phyloP scores from a whole-genome alignment of 305 asterid species.

The Stenogyne calaminthoides region DNA sequence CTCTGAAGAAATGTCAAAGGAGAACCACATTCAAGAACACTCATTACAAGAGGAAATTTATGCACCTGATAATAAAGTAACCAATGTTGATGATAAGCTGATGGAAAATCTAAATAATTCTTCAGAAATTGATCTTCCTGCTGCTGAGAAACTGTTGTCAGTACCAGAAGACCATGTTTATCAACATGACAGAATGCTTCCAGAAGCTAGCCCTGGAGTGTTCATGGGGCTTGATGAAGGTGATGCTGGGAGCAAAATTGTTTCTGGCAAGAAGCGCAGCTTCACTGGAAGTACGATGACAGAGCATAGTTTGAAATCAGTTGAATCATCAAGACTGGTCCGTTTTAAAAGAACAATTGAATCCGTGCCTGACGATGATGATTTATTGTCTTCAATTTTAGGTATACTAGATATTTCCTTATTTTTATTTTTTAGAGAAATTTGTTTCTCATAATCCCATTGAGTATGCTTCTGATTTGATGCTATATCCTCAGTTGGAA shows the following conservation, averaged over 20 bases:
- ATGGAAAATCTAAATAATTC: slow-evolving; percentile 38
- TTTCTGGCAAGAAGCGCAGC: slow-evolving; percentile 83
- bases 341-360: slow-evolving; percentile 60
- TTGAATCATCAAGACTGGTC: slow-evolving; percentile 73
- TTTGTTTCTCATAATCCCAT: not conserved
- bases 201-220: slow-evolving; percentile 58
- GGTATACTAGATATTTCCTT: slow-evolving; percentile 45
- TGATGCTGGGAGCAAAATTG: slow-evolving; percentile 67
- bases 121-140: slow-evolving; percentile 52
- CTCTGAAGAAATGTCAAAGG: slow-evolving; percentile 41
- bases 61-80: slow-evolving; percentile 41
- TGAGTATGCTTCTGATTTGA: slow-evolving; percentile 25
- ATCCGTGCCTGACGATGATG: slow-evolving; percentile 86
- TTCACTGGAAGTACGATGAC: slow-evolving; percentile 86
- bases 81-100: slow-evolving; percentile 29
- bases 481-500: slow-evolving; percentile 46
- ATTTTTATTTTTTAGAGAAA: not conserved
- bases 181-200: slow-evolving; percentile 44
- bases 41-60: slow-evolving; percentile 33
- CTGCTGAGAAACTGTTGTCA: slow-evolving; percentile 74
- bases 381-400: slow-evolving; percentile 83
- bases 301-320: slow-evolving; percentile 82
- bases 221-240: slow-evolving; percentile 51
- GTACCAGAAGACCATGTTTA: slow-evolving; percentile 51
- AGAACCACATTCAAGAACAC: slow-evolving; percentile 39